Evolutionary conservation across 2,329 filamentous ascomycete genomes (phyloP).

Genomic region (Diaporthe vexans): DNA sequence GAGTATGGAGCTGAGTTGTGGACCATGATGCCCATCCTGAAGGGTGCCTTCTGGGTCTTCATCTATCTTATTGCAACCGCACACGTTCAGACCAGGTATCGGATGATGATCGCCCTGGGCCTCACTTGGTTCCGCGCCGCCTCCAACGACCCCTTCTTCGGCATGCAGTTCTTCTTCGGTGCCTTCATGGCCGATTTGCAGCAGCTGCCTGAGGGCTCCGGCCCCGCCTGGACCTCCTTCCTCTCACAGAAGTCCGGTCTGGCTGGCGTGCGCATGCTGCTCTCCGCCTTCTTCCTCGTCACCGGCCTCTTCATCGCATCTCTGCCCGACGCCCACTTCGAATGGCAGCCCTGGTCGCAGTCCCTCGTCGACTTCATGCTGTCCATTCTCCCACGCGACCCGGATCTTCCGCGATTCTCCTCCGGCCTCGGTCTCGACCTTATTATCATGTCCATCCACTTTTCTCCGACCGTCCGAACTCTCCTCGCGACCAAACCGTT

Average conservation of each 20-base stretch:
- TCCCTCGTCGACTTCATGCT: constrained; percentile 38
- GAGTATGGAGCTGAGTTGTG: constrained; percentile 42
- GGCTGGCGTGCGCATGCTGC: constrained; percentile 39
- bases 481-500: constrained; percentile 41
- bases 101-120: constrained; percentile 41
- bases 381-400: constrained; percentile 39
- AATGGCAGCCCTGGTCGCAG: constrained; percentile 42
- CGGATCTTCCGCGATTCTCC: constrained; percentile 42
- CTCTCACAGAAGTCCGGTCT: constrained; percentile 38
- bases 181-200: constrained; percentile 43
- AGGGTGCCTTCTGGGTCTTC: constrained; percentile 43
- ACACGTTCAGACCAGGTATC: constrained; percentile 39
- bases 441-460: constrained; percentile 42
- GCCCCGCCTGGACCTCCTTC: constrained; percentile 37
- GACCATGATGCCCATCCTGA: constrained; percentile 43
- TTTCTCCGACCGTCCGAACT: constrained; percentile 38
- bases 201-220: constrained; percentile 32
- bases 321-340: constrained; percentile 39
- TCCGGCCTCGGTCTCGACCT: constrained; percentile 42
- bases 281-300: constrained; percentile 39
- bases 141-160: constrained; percentile 42
- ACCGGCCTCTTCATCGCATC: constrained; percentile 40
- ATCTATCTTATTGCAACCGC: constrained; percentile 41
- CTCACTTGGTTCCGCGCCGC: constrained; percentile 40
- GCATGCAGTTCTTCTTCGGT: constrained; percentile 43